Evolutionary conservation across 805 yeast genomes (phyloP).

Genomic region (Starmerella bacillaris): DNA sequence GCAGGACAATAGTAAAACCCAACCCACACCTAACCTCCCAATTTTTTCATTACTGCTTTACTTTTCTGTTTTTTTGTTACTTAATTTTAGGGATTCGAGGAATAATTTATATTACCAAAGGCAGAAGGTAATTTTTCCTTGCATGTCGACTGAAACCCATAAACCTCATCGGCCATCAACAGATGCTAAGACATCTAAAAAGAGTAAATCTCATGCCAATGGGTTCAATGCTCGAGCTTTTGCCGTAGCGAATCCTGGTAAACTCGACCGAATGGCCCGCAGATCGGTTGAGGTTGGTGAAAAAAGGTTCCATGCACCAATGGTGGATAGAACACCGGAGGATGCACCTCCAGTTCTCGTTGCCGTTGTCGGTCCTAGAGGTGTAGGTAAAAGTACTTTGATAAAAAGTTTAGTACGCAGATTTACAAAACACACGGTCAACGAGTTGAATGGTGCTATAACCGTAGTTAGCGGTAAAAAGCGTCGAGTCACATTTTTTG

Average conservation of each 20-base stretch:
- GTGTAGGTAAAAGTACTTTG: conserved; percentile 90
- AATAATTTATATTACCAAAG: too few relatives aligned
- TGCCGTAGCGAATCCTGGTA: conserved; percentile 70
- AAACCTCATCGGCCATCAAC: conserved; percentile 59
- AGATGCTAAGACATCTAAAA: conserved; percentile 40
- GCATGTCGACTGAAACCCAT: conserved; percentile 37
- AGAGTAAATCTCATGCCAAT: conserved; percentile 73
- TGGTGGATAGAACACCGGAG: conserved; percentile 93
- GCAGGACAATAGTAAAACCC: too few relatives aligned
- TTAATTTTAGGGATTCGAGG: too few relatives aligned
- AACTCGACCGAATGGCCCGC: conserved; percentile 64
- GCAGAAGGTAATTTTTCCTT: too few relatives aligned
- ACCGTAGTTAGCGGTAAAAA: conserved; percentile 93
- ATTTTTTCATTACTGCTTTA: too few relatives aligned
- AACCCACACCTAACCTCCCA: too few relatives aligned
- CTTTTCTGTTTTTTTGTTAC: too few relatives aligned
- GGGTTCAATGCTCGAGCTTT: conserved; percentile 75
- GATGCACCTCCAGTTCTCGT: conserved; percentile 95
- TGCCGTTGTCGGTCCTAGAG: conserved; percentile 97
- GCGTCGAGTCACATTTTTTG: conserved; percentile 79
- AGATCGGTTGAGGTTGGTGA: conserved; percentile 71
- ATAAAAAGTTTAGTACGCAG: conserved; percentile 77
- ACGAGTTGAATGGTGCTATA: conserved; percentile 86
- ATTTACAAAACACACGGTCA: conserved; percentile 66
- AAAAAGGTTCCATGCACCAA: conserved; percentile 80